Percentiles rank a stretch among this genome's conserved stretches.
These are phyloP conservation scores for Eucalyptus pumila DNA, from an alignment of 345 rosid genomes.

Conservation along the genomic window DNA sequence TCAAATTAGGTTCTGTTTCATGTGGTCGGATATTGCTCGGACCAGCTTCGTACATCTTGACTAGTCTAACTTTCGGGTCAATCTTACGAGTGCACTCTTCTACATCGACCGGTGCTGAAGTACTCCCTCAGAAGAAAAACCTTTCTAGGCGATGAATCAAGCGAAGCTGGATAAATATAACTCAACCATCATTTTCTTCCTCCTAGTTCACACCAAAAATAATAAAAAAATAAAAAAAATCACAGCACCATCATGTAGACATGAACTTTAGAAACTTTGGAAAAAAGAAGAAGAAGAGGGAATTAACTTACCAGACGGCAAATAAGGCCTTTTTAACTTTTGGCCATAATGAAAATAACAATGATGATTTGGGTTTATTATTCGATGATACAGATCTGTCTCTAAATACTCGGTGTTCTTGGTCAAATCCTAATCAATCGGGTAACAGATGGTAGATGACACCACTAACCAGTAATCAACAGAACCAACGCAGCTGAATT, in stretches of 20 bases:
- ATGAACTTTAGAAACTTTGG: background rate
- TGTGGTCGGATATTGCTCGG: background rate
- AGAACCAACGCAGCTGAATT: background rate
- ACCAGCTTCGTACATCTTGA: background rate
- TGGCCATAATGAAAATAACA: background rate
- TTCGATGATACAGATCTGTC: background rate
- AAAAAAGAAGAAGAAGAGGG: accelerated
- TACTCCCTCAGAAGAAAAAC: background rate
- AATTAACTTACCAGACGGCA: background rate
- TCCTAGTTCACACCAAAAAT: background rate
- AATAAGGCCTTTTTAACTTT: background rate
- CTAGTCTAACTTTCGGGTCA: background rate
- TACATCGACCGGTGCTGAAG: background rate
- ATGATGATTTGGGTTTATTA: background rate
- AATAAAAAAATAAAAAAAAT: background rate
- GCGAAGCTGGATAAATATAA: background rate
- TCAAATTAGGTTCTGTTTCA: background rate
- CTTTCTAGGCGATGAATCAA: background rate
- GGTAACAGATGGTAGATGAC: background rate
- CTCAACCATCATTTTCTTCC: background rate
- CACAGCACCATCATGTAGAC: background rate
- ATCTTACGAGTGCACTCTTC: background rate
- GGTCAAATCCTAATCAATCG: background rate
- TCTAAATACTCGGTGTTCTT: background rate
- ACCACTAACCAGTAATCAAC: background rate